Conservation (phyloP, 164 flowering plant genomes). For the Macadamia tetraphylla region DNA sequence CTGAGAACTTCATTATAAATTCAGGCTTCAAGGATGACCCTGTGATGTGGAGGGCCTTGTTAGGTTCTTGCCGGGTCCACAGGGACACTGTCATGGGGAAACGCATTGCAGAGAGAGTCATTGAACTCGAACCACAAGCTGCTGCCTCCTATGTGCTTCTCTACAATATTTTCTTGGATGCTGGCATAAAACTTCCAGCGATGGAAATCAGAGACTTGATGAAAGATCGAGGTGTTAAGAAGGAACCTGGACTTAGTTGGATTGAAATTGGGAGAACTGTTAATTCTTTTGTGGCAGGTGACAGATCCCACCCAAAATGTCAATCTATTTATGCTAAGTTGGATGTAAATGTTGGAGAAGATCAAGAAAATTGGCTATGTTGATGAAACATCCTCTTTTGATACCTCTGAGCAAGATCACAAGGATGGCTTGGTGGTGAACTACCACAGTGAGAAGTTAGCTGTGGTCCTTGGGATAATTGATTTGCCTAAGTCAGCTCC, state of each 20-base stretch:
- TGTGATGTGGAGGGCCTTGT: constrained; percentile 51
- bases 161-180: constrained; percentile 44
- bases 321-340: constrained; percentile 28
- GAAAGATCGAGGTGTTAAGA: constrained; percentile 42
- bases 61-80: constrained; percentile 51
- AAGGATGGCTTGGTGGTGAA: constrained; percentile 16
- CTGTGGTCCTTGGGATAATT: constrained; percentile 43
- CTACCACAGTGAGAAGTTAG: constrained; percentile 52
- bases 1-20: constrained; percentile 38
- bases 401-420: constrained; percentile 12
- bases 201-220: constrained; percentile 40
- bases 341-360: constrained; percentile 35
- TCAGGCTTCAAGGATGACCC: constrained; percentile 42
- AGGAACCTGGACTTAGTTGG: constrained; percentile 68
- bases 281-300: constrained; percentile 47
- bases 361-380: constrained; percentile 24
- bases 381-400: constrained; percentile 1
- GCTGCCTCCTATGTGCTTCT: constrained; percentile 56
- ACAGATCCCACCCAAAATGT: constrained; percentile 31
- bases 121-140: constrained; percentile 59
- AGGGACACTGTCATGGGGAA: constrained; percentile 27
- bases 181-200: constrained; percentile 30
- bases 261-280: constrained; percentile 38
- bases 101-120: constrained; percentile 42
- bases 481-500: constrained; percentile 38